phyloP scores from a whole-genome alignment of 805 yeast species.

The Ogataea saltuana region DNA sequence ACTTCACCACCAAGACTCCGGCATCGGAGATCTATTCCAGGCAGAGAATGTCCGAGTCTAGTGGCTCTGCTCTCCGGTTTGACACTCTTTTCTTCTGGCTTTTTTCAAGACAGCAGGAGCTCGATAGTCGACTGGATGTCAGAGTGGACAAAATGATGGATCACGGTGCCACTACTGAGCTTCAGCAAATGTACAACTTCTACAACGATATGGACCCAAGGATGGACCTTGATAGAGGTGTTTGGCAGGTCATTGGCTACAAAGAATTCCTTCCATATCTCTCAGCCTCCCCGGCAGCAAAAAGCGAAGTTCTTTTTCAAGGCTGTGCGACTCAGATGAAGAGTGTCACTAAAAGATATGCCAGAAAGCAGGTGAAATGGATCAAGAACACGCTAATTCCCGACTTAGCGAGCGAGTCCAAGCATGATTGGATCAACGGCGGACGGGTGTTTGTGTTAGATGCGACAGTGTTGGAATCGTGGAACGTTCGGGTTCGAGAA shows the following conservation, averaged over 20 bases:
- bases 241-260: conserved; percentile 95
- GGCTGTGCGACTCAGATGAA: conserved; percentile 77
- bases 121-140: conserved; percentile 65
- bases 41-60: conserved; percentile 49
- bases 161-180: conserved; percentile 69
- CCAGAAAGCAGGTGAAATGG: conserved; percentile 89
- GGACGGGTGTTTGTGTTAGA: conserved; percentile 69
- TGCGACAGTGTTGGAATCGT: conserved; percentile 67
- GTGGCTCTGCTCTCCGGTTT: conserved; percentile 52
- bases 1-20: conserved; percentile 58
- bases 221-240: conserved; percentile 67
- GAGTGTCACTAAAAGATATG: conserved; percentile 78
- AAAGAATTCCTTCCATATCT: conserved; percentile 76
- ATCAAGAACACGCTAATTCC: conserved; percentile 68
- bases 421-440: conserved; percentile 51
- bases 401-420: conserved; percentile 51
- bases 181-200: conserved; percentile 54
- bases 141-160: conserved; percentile 85
- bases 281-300: conserved; percentile 33
- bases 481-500: conserved; percentile 57
- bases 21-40: conserved; percentile 71
- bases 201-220: conserved; percentile 38
- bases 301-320: conserved; percentile 30
- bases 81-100: conserved; percentile 80
- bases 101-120: conserved; percentile 58